A percentile compares a stretch with the other conserved stretches of the same genome.
Evolutionary conservation across 768 basidiomycete species (phyloP).

Genomic region (Fistulinella prunicolor): DNA sequence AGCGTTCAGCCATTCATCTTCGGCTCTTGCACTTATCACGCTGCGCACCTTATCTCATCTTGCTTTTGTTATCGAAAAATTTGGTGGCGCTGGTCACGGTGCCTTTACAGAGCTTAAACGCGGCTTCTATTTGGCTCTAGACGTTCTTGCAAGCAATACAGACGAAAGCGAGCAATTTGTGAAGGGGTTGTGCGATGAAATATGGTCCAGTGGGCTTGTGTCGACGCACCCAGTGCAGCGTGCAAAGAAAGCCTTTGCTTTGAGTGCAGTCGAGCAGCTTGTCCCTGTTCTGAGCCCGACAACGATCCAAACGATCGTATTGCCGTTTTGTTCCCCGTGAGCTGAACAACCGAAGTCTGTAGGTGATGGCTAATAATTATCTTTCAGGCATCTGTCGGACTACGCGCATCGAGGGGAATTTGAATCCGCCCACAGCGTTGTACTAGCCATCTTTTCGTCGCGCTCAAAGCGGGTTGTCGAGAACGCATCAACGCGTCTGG

Average conservation of each 20-base stretch:
- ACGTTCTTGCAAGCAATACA: slow-evolving; percentile 53
- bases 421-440: slow-evolving; percentile 83
- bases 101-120: slow-evolving; percentile 73
- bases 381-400: slow-evolving; percentile 56
- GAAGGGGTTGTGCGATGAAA: slow-evolving; percentile 33
- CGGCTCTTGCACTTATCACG: slow-evolving; percentile 50
- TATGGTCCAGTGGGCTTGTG: slow-evolving; percentile 23
- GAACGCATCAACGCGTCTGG: slow-evolving; percentile 1
- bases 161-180: slow-evolving; percentile 39
- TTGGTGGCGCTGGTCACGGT: slow-evolving; percentile 58
- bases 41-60: slow-evolving; percentile 62
- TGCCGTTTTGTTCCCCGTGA: slow-evolving; percentile 66
- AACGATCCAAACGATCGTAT: slow-evolving; percentile 53
- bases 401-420: slow-evolving; percentile 67
- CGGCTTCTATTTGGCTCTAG: slow-evolving; percentile 73
- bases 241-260: slow-evolving; percentile 54
- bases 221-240: slow-evolving; percentile 26
- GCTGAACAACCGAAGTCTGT: slow-evolving; percentile 24
- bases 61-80: slow-evolving; percentile 75
- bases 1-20: slow-evolving; percentile 34
- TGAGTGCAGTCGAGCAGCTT: slow-evolving; percentile 78
- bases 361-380: neutral
- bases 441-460: slow-evolving; percentile 70
- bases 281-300: slow-evolving; percentile 55
- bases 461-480: slow-evolving; percentile 41